These are phyloP conservation scores for Streptanthus diversifolius DNA, from an alignment of 345 rosid genomes.

Conservation along the genomic window DNA sequence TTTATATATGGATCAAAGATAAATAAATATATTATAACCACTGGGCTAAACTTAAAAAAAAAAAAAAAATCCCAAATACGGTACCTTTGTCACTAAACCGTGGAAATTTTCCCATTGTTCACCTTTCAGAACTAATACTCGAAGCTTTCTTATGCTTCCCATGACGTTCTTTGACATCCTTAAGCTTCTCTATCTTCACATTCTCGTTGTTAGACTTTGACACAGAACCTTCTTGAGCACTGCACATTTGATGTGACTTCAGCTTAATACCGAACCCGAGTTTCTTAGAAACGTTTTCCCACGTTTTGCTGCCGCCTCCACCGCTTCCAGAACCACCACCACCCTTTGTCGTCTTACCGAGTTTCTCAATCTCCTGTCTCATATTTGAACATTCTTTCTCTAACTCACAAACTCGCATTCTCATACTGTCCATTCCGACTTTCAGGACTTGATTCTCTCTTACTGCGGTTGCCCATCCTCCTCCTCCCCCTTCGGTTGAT, in stretches of 20 bases:
- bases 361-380: conserved; percentile 93
- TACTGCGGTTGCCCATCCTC: conserved; percentile 78
- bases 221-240: conserved; percentile 88
- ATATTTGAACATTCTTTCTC: conserved; percentile 74
- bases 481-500: conserved; percentile 66
- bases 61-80: conserved; percentile 4
- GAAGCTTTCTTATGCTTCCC: conserved; percentile 61
- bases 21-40: too few relatives aligned
- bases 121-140: conserved; percentile 40
- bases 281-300: conserved; percentile 60
- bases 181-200: conserved; percentile 56
- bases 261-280: conserved; percentile 65
- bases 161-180: conserved; percentile 49
- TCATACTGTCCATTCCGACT: conserved; percentile 97
- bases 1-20: too few relatives aligned
- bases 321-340: conserved; percentile 17
- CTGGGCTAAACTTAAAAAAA: too few relatives aligned
- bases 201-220: conserved; percentile 53
- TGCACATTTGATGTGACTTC: conserved; percentile 88
- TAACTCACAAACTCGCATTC: conserved; percentile 84
- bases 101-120: conserved; percentile 24
- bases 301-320: conserved; percentile 47
- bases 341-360: conserved; percentile 42
- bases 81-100: background rate
- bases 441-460: conserved; percentile 94